Evolutionary conservation across 495 filamentous ascomycete genomes (phyloP).

Genomic region (Tuber microsphaerosporum): DNA sequence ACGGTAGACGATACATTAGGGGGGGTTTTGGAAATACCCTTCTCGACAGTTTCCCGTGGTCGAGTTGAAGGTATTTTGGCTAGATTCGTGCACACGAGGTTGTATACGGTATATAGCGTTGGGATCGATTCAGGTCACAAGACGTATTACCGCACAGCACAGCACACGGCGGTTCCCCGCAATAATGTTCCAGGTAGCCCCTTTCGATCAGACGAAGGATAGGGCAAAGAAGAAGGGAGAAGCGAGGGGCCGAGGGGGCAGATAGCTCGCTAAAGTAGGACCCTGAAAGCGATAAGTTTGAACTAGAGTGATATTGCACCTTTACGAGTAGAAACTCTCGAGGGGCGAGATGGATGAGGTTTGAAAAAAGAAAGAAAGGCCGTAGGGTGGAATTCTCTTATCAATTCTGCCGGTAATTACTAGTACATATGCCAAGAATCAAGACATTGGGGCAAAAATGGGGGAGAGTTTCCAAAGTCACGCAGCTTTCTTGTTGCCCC

Average conservation of each 20-base stretch:
- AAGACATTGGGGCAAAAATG: not conserved
- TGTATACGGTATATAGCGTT: not conserved
- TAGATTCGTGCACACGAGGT: not conserved
- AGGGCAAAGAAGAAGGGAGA: not conserved
- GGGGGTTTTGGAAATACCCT: not conserved
- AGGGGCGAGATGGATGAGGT: too few relatives aligned
- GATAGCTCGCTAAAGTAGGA: not conserved
- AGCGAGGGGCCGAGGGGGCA: not conserved
- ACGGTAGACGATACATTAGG: not conserved
- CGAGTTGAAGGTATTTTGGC: not conserved
- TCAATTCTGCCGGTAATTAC: not conserved
- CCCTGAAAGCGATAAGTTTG: not conserved
- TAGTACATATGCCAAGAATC: not conserved
- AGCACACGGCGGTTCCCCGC: not conserved
- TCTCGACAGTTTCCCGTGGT: not conserved
- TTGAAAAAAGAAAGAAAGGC: too few relatives aligned
- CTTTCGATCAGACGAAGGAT: not conserved
- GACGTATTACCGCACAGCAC: not conserved
- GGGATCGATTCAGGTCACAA: not conserved
- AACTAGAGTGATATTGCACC: not conserved
- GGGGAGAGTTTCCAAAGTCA: too few relatives aligned
- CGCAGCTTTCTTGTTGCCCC: not conserved
- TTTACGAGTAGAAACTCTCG: too few relatives aligned
- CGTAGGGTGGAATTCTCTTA: not conserved
- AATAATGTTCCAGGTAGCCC: not conserved